Evolutionary conservation across 1,284 basidiomycete genomes (phyloP).

Genomic region (Cystobasidium pallidum): DNA sequence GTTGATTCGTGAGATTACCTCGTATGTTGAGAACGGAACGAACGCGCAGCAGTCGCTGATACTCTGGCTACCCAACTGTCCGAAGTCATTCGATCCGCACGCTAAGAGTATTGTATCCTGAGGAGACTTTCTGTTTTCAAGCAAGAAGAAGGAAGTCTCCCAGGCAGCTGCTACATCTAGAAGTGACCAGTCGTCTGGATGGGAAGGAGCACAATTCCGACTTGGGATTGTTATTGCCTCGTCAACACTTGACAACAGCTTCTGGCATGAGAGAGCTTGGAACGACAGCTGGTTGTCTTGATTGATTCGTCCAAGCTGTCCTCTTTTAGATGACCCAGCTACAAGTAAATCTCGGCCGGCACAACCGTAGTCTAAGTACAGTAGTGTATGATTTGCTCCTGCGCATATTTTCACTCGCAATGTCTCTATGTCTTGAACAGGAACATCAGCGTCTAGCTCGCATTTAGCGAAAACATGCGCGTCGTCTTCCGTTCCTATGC

Average conservation of each 20-base stretch:
- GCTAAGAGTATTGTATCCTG: slow-evolving; percentile 61
- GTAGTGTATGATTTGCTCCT: slow-evolving; percentile 70
- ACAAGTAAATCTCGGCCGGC: slow-evolving; percentile 10
- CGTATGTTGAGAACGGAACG: neutral
- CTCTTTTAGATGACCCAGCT: slow-evolving; percentile 39
- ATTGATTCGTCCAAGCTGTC: slow-evolving; percentile 37
- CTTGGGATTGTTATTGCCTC: neutral
- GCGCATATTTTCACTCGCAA: slow-evolving; percentile 61
- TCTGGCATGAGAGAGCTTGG: neutral
- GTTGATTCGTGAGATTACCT: neutral
- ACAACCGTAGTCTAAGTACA: slow-evolving; percentile 59
- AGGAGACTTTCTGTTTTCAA: neutral
- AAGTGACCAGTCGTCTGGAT: slow-evolving; percentile 9
- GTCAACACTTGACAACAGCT: neutral
- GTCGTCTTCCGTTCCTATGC: slow-evolving; percentile 65
- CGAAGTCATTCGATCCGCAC: slow-evolving; percentile 81
- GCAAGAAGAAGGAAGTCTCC: slow-evolving; percentile 40
- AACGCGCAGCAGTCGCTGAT: neutral
- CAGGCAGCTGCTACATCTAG: slow-evolving; percentile 33
- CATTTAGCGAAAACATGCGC: slow-evolving; percentile 64
- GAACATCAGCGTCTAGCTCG: slow-evolving; percentile 12
- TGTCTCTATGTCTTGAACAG: neutral
- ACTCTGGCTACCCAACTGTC: slow-evolving; percentile 65
- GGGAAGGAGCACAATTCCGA: neutral
- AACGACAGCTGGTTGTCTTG: slow-evolving; percentile 7